Evolutionary conservation across 179 eudicot genomes (phyloP).

Genomic region (Silene vulgaris): DNA sequence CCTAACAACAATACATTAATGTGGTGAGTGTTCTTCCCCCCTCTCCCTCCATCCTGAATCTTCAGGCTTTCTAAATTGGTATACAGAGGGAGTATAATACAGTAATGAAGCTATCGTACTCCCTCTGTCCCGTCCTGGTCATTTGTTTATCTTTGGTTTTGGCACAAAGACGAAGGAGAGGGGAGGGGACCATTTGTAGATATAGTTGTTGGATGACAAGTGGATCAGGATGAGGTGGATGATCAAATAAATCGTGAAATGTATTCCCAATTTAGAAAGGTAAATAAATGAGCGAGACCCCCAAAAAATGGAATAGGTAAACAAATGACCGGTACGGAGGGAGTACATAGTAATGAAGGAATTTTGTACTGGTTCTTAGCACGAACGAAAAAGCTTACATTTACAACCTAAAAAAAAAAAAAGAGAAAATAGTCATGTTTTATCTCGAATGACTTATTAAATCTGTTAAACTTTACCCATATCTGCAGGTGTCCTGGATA

Average conservation of each 20-base stretch:
- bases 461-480: neutral
- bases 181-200: too few relatives aligned
- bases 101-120: neutral
- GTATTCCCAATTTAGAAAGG: too few relatives aligned
- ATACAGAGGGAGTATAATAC: neutral
- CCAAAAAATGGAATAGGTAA: too few relatives aligned
- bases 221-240: too few relatives aligned
- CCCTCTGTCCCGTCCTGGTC: too few relatives aligned
- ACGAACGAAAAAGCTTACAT: neutral
- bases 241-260: too few relatives aligned
- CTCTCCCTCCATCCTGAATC: constrained; percentile 6
- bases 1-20: constrained; percentile 57
- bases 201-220: too few relatives aligned
- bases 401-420: neutral
- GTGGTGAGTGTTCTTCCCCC: constrained; percentile 44
- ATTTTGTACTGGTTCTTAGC: neutral
- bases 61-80: neutral
- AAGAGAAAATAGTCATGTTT: neutral
- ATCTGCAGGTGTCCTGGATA: constrained; percentile 68
- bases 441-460: neutral
- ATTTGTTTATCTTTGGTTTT: too few relatives aligned
- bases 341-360: neutral
- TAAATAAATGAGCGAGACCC: too few relatives aligned
- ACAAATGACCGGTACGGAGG: too few relatives aligned
- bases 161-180: too few relatives aligned